Conservation (phyloP, 129 eudicot genomes). For the Logfia minima region DNA sequence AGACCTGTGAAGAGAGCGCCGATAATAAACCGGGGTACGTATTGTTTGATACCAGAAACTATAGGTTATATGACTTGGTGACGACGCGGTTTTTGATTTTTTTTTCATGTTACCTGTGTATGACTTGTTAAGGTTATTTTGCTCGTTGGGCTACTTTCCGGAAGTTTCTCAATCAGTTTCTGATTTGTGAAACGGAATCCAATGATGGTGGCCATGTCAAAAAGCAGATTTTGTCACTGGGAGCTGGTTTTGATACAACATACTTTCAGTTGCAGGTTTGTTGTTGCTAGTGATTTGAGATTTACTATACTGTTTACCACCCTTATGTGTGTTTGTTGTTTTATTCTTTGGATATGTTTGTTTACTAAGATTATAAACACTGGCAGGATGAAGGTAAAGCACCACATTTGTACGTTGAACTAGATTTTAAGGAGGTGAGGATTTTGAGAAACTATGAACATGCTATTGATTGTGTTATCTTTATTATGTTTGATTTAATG, state of each 20-base stretch:
- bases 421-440: constrained; percentile 90
- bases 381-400: constrained; percentile 94
- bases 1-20: constrained; percentile 94
- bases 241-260: constrained; percentile 99
- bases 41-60: constrained; percentile 18
- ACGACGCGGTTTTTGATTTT: constrained; percentile 9
- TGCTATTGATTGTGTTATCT: not conserved
- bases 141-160: constrained; percentile 95
- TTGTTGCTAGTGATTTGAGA: constrained; percentile 21
- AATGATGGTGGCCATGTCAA: constrained; percentile 51
- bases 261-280: constrained; percentile 91
- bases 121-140: constrained; percentile 65
- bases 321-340: not conserved
- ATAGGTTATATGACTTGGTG: constrained; percentile 9
- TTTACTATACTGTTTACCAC: not conserved
- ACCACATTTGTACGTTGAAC: constrained; percentile 86
- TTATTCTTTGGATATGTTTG: not conserved
- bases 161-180: constrained; percentile 77
- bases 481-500: not conserved
- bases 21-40: constrained; percentile 90
- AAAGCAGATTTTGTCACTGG: constrained; percentile 86
- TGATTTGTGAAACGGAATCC: constrained; percentile 41
- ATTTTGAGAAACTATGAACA: not conserved
- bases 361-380: constrained; percentile 13
- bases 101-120: constrained; percentile 6